These are phyloP conservation scores for Phlegmacium glaucopus DNA, from an alignment of 768 basidiomycete species.

Conservation along the genomic window DNA sequence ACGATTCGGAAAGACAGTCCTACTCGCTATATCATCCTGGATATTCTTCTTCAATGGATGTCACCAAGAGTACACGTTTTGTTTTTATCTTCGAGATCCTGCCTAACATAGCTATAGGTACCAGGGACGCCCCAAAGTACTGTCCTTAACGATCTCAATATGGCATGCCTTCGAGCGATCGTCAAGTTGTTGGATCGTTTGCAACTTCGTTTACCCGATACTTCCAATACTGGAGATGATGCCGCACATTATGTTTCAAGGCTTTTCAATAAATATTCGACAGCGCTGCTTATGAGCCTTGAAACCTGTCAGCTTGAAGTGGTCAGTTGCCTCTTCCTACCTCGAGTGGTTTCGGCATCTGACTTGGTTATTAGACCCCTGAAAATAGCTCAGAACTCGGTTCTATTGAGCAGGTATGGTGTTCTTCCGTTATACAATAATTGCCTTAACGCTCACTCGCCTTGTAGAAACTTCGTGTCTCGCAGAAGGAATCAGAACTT, in stretches of 20 bases:
- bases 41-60: constrained; percentile 81
- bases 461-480: constrained; percentile 37
- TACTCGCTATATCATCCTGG: constrained; percentile 68
- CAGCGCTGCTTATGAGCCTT: constrained; percentile 58
- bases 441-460: background rate
- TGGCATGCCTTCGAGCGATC: constrained; percentile 67
- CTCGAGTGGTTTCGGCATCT: background rate
- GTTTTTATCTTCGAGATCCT: too few species aligned
- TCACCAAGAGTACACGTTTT: constrained; percentile 39
- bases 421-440: background rate
- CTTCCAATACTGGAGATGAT: constrained; percentile 56
- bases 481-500: constrained; percentile 56
- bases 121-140: constrained; percentile 33
- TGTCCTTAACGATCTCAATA: constrained; percentile 65
- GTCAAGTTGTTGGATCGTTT: constrained; percentile 77
- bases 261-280: constrained; percentile 76
- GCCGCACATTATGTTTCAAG: constrained; percentile 68
- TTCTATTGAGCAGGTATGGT: constrained; percentile 42
- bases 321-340: too few species aligned
- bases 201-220: constrained; percentile 52
- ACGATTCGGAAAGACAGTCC: constrained; percentile 64
- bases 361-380: constrained; percentile 31
- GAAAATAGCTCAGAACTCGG: constrained; percentile 50
- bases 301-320: constrained; percentile 47
- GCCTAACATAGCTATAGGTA: constrained; percentile 18